Percentiles rank a stretch among this genome's conserved stretches.
phyloP scores from a whole-genome alignment of 305 asterid genomes.

The Fraxinus floribunda region DNA sequence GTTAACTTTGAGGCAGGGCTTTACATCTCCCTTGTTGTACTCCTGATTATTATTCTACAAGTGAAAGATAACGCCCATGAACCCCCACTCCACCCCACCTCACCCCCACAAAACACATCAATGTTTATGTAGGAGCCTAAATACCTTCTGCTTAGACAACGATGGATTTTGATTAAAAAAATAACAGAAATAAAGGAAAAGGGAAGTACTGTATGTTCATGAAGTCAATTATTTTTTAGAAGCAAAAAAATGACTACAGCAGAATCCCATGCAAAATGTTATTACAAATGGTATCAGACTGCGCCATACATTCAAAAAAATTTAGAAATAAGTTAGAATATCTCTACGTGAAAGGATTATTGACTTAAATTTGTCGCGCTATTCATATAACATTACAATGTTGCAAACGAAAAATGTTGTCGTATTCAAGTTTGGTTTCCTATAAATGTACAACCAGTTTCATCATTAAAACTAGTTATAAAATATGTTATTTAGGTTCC shows the following conservation, averaged over 20 bases:
- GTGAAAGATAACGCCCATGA: background rate
- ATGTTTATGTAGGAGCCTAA: background rate
- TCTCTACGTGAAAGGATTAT: background rate
- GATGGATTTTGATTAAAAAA: background rate
- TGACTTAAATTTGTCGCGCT: background rate
- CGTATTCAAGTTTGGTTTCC: background rate
- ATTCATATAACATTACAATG: conserved; percentile 4
- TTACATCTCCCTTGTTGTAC: background rate
- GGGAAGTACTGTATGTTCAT: background rate
- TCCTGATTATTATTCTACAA: background rate
- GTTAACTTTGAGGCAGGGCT: conserved; percentile 2
- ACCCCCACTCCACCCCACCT: background rate
- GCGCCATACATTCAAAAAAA: background rate
- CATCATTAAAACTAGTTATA: background rate
- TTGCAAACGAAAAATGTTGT: background rate
- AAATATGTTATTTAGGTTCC: conserved; percentile 8
- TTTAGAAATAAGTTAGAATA: background rate
- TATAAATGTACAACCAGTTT: background rate
- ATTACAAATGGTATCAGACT: background rate
- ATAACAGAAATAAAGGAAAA: background rate
- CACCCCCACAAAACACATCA: background rate
- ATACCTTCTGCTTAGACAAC: background rate
- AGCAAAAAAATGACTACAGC: background rate
- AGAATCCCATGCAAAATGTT: background rate
- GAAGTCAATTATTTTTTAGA: background rate